Evolutionary conservation across 2,329 filamentous ascomycete species (phyloP).

Genomic region (Cladosporium sp.): DNA sequence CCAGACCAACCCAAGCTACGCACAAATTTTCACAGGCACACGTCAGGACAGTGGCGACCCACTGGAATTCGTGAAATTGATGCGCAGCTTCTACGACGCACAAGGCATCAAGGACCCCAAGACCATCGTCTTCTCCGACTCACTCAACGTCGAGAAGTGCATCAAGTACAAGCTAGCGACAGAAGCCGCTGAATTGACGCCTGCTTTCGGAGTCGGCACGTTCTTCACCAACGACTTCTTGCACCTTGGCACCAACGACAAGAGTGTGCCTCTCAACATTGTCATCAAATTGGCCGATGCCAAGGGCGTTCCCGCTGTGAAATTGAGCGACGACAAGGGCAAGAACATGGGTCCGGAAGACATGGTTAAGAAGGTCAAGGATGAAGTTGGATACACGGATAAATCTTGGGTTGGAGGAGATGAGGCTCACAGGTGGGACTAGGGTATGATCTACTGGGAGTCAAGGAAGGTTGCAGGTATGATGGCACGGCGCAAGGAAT

Average conservation of each 20-base stretch:
- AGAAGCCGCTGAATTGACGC: constrained; percentile 76
- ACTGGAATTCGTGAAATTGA: constrained; percentile 71
- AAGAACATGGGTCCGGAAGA: constrained; percentile 91
- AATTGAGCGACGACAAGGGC: constrained; percentile 82
- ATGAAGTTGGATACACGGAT: constrained; percentile 80
- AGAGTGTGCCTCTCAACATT: constrained; percentile 91
- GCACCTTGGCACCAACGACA: constrained; percentile 69
- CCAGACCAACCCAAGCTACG: constrained; percentile 60
- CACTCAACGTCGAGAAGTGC: constrained; percentile 85
- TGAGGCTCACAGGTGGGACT: constrained; percentile 78
- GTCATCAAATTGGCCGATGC: constrained; percentile 95
- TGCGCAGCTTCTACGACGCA: constrained; percentile 77
- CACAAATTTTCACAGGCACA: constrained; percentile 78
- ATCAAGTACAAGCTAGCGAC: constrained; percentile 85
- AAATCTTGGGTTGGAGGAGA: constrained; percentile 80
- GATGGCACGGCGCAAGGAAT: not conserved
- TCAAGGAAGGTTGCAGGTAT: not conserved
- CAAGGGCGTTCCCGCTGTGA: constrained; percentile 77
- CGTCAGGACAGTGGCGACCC: constrained; percentile 91
- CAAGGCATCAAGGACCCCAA: constrained; percentile 78
- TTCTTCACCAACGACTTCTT: constrained; percentile 91
- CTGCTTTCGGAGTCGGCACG: constrained; percentile 91
- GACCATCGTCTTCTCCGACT: constrained; percentile 92
- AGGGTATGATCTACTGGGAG: not conserved
- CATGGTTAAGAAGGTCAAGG: constrained; percentile 81